Evolutionary conservation across 129 eudicot genomes (phyloP), one percentile per base, ranked within the genome.

Genomic region (Smallanthus sonchifolius): DNA sequence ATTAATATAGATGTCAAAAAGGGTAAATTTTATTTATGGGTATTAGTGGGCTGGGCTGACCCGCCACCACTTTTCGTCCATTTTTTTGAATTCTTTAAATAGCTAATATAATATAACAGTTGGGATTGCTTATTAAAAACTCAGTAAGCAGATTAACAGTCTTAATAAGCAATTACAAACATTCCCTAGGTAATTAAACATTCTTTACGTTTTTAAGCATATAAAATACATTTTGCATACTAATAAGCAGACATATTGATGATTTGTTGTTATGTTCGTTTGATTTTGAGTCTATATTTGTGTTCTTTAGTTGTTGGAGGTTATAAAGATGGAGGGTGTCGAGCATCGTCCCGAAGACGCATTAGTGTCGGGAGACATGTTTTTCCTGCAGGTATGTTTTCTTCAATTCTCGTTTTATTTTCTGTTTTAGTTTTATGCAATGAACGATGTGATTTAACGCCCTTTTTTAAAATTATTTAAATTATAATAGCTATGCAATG

Each of bases 291-390:
- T 69, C 55, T 51, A 20, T 2, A 38, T 78, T 79, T 63, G 40
- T 72, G 69, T 19, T 35, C 16, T 44, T 24, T 81, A 94, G 98
- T 71, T 94, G 68, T 79, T 94, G 83, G 97, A 94, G 76, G 93
- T 94, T 81, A 83, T 94, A 57, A 94, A 90, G 75, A 77, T 90
- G 91, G 98, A 94, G 80, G 91, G 91, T 32, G n/a, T n/a, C n/a
- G n/a, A n/a, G n/a, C n/a, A n/a, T 57, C 83, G 84, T 71, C 85
- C 87, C 6, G 97, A 85, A 76, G 96, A 94, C 5, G 77, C 80
- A 3, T 78, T 94, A 65, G 87, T 94, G 83, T 81, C 91, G 3
- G 87, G 96, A 28, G 98, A 94, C 67, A 77, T 88, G 83, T 86
- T 90, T 78, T 97, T 90, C 19, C 83, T 94, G 65, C 98, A 90